Base-by-base conservation (phyloP, 2,329 filamentous ascomycete species). In the Fusarium liriodendri region DNA sequence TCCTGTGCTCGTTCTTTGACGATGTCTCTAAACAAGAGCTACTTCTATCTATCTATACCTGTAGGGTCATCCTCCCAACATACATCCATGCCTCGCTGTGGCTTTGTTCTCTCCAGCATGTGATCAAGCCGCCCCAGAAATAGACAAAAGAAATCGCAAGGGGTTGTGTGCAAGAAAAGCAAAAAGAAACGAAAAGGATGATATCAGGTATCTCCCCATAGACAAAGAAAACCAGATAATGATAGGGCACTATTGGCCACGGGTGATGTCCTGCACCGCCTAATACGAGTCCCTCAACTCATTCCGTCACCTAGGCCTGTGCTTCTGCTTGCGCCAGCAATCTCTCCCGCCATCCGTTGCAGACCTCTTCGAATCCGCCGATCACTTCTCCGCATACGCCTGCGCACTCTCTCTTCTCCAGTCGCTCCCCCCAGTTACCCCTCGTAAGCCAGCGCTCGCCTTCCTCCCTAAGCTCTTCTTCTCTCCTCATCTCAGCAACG, bases 311-410 rank as follows among this genome's bases (percentile, higher is more conserved):
- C 70, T 40, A 84, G 37, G 83, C 85, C 69, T 84, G 83, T 29
- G 86, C 82, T 73, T 89, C 88, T n/a, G 88, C 89, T 79, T 91
- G 89, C 16, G 89, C 91, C 69, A 95, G 88, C 57, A 97, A 84
- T 75, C 93, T 90, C 79, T 92, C 91, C 80, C 95, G 90, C 93
- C 95, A 97, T 66, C 90, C 89, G 66, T 95, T 92, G 83, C 95
- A 98, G 1, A 96, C 92, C 80, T 95, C 92, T 82, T 98, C 96
- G 79, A 99, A 98, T 0, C 97, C 97, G 54, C 93, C 92, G 37
- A 98, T 92, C 1, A 99, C 95, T 70, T 97, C 95, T 6, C 92
- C 89, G 82, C 97, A 98, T 16, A 96, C 93, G 25, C 88, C 88
- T 9, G 94, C 95, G 71, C 95, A 97, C 82, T 97, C 95, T 64